Percentiles rank a stretch among this genome's conserved stretches.
These are phyloP conservation scores for Penicillium carneum DNA, from an alignment of 2,329 filamentous ascomycete genomes.

Conservation along the genomic window DNA sequence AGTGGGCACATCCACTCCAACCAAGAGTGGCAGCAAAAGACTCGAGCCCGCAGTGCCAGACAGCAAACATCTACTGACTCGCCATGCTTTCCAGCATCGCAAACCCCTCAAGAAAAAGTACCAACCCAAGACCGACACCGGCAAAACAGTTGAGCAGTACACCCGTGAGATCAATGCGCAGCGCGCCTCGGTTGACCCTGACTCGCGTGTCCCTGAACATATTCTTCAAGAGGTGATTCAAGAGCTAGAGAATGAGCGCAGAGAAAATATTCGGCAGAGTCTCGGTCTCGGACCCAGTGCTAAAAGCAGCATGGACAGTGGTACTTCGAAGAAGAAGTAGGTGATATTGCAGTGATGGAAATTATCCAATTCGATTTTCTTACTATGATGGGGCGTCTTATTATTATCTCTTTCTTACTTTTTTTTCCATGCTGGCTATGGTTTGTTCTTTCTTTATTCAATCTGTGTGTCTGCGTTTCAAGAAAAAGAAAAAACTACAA, in stretches of 20 bases:
- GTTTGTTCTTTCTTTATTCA: background rate
- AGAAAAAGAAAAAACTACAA: background rate
- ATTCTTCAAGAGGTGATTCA: slow-evolving; percentile 7
- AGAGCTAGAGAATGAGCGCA: slow-evolving; percentile 11
- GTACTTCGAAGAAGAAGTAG: slow-evolving; percentile 3
- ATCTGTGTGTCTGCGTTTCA: background rate
- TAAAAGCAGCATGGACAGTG: slow-evolving; percentile 1
- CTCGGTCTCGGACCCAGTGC: background rate
- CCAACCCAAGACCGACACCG: slow-evolving; percentile 12
- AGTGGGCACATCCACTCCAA: background rate
- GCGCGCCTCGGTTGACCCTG: background rate
- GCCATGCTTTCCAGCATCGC: slow-evolving; percentile 13
- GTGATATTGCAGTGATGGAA: slow-evolving; percentile 1
- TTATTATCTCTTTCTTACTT: background rate
- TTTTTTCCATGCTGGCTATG: background rate
- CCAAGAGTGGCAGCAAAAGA: background rate
- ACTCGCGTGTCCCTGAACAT: slow-evolving; percentile 4
- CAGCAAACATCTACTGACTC: slow-evolving; percentile 1
- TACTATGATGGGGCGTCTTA: slow-evolving; percentile 2
- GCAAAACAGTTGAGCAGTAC: slow-evolving; percentile 17
- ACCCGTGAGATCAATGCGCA: slow-evolving; percentile 12
- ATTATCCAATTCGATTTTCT: background rate
- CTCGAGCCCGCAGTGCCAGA: slow-evolving; percentile 11
- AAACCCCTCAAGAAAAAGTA: slow-evolving; percentile 15
- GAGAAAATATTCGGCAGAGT: background rate